Evolutionary conservation across 2,329 filamentous ascomycete genomes (phyloP), one percentile per base, ranked within the genome.

Genomic region (Bipolaris oryzae): DNA sequence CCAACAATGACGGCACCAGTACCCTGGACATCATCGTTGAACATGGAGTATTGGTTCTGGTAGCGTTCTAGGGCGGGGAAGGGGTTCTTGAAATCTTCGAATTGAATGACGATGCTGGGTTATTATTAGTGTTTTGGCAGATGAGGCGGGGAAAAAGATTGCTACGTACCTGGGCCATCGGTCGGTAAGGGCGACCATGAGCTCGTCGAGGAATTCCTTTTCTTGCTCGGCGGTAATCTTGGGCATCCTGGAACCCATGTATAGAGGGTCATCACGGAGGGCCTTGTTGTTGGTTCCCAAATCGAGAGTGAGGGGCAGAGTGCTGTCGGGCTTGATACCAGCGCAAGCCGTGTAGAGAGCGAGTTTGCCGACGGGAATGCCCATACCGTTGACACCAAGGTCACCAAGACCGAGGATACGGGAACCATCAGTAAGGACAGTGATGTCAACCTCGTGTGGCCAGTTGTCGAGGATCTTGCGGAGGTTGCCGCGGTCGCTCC

Each of bases 1-100:
- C 86, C 94, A 53, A 97, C 85, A 60, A 98, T 92, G 71, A 99
- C 95, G 62, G 94, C 92, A 68, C 95, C 95, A 68, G 95, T 98
- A 65, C 94, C 94, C 82, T 98, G 94, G 74, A 99, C 95, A 75
- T 99, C 94, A 74, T 98, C 95, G 78, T 98, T 98, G 86, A 99
- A 99, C 84, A 91, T 96, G 77, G 91, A 93, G 83, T 96, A 94
- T 63, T 84, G 85, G 75, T 93, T 84, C 68, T 91, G 89, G 80
- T 98, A 98, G 58, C 92, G 87, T 75, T 95, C 90, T 38, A 98
- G 85, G 71, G 96, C 94, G 61, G 90, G 89, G 85, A 98, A 99
- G 44, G 95, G 94, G 72, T 94, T 96, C 82, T 98, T 96, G 78
- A 96, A 98, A 74, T 98, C 95, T 60, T 98, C 94, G 70, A 96